phyloP scores from a whole-genome alignment of 1,284 basidiomycete genomes.

The Violaceomyces palustris region DNA sequence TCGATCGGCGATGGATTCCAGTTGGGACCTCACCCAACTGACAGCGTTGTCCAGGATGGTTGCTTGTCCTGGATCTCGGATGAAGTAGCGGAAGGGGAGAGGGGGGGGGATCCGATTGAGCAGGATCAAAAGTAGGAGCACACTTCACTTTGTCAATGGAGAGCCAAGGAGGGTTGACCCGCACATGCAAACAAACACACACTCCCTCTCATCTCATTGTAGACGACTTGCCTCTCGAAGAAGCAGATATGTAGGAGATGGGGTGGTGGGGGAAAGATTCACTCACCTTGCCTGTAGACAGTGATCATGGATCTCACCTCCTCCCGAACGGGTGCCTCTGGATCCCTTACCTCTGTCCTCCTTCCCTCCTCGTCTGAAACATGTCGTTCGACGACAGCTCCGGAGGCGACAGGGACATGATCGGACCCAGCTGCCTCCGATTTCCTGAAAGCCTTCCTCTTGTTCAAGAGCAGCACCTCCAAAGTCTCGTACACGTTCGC shows the following conservation, averaged over 20 bases:
- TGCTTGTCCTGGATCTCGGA: slow-evolving; percentile 21
- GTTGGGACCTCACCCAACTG: slow-evolving; percentile 14
- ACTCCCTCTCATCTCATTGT: background rate
- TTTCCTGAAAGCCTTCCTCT: slow-evolving; percentile 15
- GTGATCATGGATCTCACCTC: slow-evolving; percentile 4
- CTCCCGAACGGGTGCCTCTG: background rate
- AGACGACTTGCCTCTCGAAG: too few relatives aligned
- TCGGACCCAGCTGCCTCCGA: slow-evolving; percentile 3
- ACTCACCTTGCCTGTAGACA: slow-evolving; percentile 14
- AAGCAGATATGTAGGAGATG: background rate
- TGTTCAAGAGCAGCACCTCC: slow-evolving; percentile 13
- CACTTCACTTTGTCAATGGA: background rate
- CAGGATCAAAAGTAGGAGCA: background rate
- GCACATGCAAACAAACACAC: background rate
- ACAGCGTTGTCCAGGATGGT: slow-evolving; percentile 16
- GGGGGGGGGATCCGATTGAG: background rate
- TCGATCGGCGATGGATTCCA: slow-evolving; percentile 12
- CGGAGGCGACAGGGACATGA: background rate
- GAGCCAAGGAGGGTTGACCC: background rate
- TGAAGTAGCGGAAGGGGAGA: background rate
- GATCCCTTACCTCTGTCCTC: background rate
- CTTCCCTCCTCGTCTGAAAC: background rate
- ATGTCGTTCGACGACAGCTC: background rate
- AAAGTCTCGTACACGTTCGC: slow-evolving; percentile 11
- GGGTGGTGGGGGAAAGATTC: background rate